Base-by-base conservation (phyloP, 805 yeast species). In the Candida ficus region DNA sequence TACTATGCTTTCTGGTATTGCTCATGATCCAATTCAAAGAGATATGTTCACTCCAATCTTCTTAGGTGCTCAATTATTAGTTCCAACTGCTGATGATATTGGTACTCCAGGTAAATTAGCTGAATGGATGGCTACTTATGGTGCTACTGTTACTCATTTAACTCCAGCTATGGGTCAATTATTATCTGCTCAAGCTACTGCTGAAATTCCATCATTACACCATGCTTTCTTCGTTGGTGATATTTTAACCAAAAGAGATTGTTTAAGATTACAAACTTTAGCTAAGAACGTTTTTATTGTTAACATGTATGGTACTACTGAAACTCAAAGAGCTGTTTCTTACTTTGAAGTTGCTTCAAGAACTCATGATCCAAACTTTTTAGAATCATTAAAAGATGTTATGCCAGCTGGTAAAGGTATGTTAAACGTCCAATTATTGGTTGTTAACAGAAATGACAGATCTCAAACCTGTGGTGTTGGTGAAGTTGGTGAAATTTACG, bases 141-240 rank as follows among this genome's bases (percentile, higher is more conserved):
- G 85, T 13, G 96, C 97, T 21, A 83, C 96, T 2, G 97, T 93
- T 2, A 93, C 99, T 1, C 99, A 93, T 63, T 75, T 93, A 65
- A 93, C 99, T 1, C 99, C 99, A 5, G 99, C 99, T 6, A 93
- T 95, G 99, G 99, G 99, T 46, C 99, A 93, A 65, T 70, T 93
- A 43, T 71, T 93, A 53, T 83, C 96, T 46, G 97, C 98, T 5
- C 97, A 93, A 67, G 99, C 99, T 16, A 71, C 84, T 12, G 81
- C 93, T 11, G 81, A 83, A 41, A 84, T 93, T 60, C 91, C 95
- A 20, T 58, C 78, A 4, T 72, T 93, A 46, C 96, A 87, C 58
- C 97, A 91, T 60, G 99, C 99, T 1, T 93, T 93, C 70, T 93
- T 93, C 57, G 99, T 93, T 22, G 99, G 99, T 56, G 99, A 93